Evolutionary conservation across 208 protist species (phyloP), one percentile per base, ranked within the genome.

Genomic region (Angomonas desouzai): DNA sequence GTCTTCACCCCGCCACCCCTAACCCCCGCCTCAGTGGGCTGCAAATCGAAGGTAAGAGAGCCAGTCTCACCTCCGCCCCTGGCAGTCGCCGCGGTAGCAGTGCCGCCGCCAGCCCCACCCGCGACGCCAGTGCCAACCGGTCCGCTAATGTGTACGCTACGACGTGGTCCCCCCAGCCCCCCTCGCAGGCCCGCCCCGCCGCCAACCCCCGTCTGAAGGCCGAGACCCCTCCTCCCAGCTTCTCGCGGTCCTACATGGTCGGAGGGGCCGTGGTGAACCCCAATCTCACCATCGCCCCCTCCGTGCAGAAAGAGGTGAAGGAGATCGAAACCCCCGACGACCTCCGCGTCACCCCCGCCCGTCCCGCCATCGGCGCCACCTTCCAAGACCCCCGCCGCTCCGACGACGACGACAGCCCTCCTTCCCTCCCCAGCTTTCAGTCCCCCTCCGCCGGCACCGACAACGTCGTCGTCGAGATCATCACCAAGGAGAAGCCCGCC

Each of bases 211-310:
- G 30, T 18, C 28, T 43, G 29, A 30, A 57, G 28, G 13, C 55
- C 3, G 28, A 3, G 3, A 30, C 55, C 18, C 28, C 18, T 10
- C 28, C 28, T 18, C 30, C 23, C 28, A 23, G 2, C 33, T 30
- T 22, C 55, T 18, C n/a, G 10, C 29, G 25, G 18, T 68, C 59
- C 7, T 87, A 83, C 66, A 58, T 79, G 13, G 81, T 87, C 22
- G 81, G 81, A 38, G 36, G 67, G 22, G 81, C 81, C 25, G 77
- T 87, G 27, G 55, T 87, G 34, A 87, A 87, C 66, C 81, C 81
- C 22, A 72, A 68, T 60, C 68, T 87, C 32, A 61, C 56, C 47
- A 56, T 87, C 18, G 74, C 81, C 29, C 77, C 81, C 1, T 67
- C 81, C 7, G 81, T 87, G 29, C 81, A 87, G 62, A 55, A 63